Base-by-base conservation (phyloP, 805 yeast species). In the Tetrapisispora pingtungensis region DNA sequence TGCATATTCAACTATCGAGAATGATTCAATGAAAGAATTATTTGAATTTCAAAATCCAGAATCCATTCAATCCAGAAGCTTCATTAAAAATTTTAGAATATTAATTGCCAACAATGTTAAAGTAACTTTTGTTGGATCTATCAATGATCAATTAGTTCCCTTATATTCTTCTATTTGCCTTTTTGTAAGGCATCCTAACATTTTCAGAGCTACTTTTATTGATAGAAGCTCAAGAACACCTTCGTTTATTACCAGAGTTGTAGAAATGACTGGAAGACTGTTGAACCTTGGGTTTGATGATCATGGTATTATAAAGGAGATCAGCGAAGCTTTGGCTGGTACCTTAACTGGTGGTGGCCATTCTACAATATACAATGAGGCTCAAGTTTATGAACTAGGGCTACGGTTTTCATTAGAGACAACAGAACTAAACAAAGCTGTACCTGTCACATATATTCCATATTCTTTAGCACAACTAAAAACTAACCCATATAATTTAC, bases 341-440 rank as follows among this genome's bases (percentile, higher is more conserved):
- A 84, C 96, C 1, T 68, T 93, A 43, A 90, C 96, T 0, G 96
- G 97, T 3, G 89, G 93, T 7, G 98, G 98, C 0, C 98, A 90
- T 61, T 88, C 97, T 0, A 81, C 75, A 49, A 79, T 93, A 24
- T 90, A 90, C 62, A 83, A 84, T 54, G 95, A 86, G 51, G 77
- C 80, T 4, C 75, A 80, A 45, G 97, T 93, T 1, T 90, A 90
- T 59, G 85, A 80, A 51, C 59, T 85, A 48, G 96, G 93, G 0
- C 56, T 89, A 35, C 73, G 79, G 47, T 81, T 84, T 58, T 75
- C 85, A 1, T 63, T 89, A 19, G 88, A 84, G 53, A 86, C 97
- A 0, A 75, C 80, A 17, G 80, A 79, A 51, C 59, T 80, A 17
- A 64, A 71, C 12, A 62, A 67, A 34, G 68, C 74, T 14, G 54